Conservation (phyloP, 768 basidiomycete species). For the Podaxis pistillaris region DNA sequence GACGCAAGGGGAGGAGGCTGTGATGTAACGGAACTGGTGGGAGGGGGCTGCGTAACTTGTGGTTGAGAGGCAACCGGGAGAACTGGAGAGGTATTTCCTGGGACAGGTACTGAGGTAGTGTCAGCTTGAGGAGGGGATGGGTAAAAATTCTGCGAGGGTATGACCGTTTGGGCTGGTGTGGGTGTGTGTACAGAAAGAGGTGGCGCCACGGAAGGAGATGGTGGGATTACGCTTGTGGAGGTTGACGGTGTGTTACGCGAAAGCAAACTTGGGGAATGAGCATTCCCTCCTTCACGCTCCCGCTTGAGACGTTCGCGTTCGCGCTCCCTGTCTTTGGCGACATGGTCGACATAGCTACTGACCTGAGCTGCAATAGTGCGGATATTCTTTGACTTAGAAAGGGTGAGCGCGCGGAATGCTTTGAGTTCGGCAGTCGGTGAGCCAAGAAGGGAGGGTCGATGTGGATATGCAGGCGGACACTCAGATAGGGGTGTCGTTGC, state of each 20-base stretch:
- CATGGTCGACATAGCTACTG: conserved; percentile 69
- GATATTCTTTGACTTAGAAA: conserved; percentile 49
- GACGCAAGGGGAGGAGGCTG: conserved; percentile 15
- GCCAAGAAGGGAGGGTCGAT: conserved; percentile 29
- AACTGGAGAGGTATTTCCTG: conserved; percentile 27
- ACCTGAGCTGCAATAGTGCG: conserved; percentile 58
- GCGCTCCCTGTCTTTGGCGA: conserved; percentile 73
- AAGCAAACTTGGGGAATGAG: conserved; percentile 32
- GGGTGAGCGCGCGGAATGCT: conserved; percentile 50
- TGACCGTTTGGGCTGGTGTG: conserved; percentile 20
- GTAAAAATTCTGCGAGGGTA: conserved; percentile 44
- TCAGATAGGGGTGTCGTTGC: conserved; percentile 28
- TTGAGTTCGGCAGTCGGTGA: conserved; percentile 26
- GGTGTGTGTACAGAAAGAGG: conserved; percentile 23
- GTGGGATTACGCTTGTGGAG: neutral
- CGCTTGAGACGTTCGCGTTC: conserved; percentile 73
- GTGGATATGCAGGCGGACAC: conserved; percentile 10
- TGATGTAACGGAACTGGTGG: conserved; percentile 5
- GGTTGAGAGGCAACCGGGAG: conserved; percentile 17
- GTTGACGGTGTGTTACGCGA: conserved; percentile 24
- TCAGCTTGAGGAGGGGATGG: conserved; percentile 61
- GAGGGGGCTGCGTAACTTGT: conserved; percentile 1
- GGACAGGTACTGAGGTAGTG: conserved; percentile 25
- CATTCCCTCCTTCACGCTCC: conserved; percentile 51
- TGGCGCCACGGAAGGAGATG: conserved; percentile 8